phyloP scores from a whole-genome alignment of 306 rosid species.

The Purshia tridentata region DNA sequence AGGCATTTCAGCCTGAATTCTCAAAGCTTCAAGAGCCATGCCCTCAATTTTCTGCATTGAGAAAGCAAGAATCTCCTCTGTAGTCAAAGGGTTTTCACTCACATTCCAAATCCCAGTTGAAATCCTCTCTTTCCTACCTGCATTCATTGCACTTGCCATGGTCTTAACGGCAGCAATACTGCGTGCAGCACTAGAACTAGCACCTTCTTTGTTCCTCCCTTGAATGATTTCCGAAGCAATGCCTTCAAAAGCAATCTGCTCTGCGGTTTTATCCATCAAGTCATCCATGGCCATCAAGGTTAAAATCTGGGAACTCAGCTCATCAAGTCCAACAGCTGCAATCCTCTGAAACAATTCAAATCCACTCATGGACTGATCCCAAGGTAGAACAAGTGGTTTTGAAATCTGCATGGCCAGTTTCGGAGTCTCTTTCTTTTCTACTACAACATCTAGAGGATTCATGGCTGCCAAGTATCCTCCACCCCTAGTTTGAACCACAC shows the following conservation, averaged over 20 bases:
- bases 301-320: constrained; percentile 55
- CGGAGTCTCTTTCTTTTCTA: constrained; percentile 57
- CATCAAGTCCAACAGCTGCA: constrained; percentile 65
- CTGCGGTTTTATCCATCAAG: constrained; percentile 83
- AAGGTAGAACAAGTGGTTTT: constrained; percentile 55
- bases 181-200: constrained; percentile 81
- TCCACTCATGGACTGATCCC: constrained; percentile 52
- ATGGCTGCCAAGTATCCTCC: constrained; percentile 85
- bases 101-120: constrained; percentile 84
- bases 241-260: constrained; percentile 95
- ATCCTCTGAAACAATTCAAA: constrained; percentile 77
- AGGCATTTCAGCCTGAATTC: constrained; percentile 75
- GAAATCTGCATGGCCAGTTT: constrained; percentile 94
- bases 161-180: constrained; percentile 60
- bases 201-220: constrained; percentile 90
- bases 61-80: constrained; percentile 63
- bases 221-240: constrained; percentile 83
- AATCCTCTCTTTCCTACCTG: constrained; percentile 78
- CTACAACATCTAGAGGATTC: constrained; percentile 64
- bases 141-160: constrained; percentile 58
- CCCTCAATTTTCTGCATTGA: constrained; percentile 76
- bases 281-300: constrained; percentile 75
- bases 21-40: constrained; percentile 75
- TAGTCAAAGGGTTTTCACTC: constrained; percentile 51
- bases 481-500: constrained; percentile 77